Conservation (phyloP, 768 basidiomycete genomes). For the Naganishia friedmannii region DNA sequence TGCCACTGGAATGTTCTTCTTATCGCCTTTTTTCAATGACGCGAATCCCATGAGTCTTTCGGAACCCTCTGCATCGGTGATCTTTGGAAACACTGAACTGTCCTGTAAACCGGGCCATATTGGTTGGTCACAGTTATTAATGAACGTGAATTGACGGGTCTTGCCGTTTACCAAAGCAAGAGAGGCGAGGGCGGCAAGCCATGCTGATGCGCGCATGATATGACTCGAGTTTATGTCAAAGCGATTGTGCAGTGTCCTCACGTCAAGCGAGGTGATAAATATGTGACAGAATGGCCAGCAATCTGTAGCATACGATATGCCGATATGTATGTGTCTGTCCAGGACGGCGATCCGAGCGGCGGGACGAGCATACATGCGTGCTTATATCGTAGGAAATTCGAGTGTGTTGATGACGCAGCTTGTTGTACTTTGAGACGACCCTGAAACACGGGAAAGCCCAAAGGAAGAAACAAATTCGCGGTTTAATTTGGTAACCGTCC, state of each 20-base stretch:
- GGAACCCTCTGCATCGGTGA: not conserved
- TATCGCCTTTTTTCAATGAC: not conserved
- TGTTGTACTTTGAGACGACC: not conserved
- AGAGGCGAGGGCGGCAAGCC: constrained; percentile 3
- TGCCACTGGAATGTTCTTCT: not conserved
- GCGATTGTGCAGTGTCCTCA: not conserved
- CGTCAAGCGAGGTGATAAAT: not conserved
- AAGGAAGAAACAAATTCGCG: too few relatives aligned
- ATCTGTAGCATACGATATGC: not conserved
- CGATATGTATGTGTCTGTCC: not conserved
- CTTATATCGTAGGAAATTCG: not conserved
- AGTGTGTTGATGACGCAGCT: not conserved
- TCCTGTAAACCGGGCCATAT: constrained; percentile 9
- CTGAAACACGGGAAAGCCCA: too few relatives aligned
- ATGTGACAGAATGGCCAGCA: not conserved
- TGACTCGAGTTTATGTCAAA: not conserved
- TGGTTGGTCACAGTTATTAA: not conserved
- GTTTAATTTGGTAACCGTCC: not conserved
- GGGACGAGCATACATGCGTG: not conserved
- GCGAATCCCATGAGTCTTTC: not conserved
- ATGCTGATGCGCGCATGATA: not conserved
- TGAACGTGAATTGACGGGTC: not conserved
- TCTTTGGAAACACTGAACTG: not conserved
- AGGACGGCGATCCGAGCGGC: not conserved
- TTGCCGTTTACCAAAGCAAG: not conserved